These are phyloP conservation scores for Gymnopilus dilepis DNA, from an alignment of 768 basidiomycete genomes.

Conservation along the genomic window DNA sequence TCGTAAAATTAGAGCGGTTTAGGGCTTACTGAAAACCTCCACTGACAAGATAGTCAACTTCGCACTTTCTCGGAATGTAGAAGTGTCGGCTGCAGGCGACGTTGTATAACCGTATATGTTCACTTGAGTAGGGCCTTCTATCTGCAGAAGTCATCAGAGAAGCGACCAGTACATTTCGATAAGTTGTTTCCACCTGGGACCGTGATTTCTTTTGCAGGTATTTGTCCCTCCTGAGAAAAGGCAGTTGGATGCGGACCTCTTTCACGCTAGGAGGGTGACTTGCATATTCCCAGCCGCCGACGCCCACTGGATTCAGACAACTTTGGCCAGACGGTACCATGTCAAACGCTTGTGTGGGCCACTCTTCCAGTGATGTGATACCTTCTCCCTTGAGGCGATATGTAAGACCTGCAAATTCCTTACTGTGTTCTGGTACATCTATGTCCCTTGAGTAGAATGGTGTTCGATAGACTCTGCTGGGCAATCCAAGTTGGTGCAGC, in stretches of 20 bases:
- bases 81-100: conserved; percentile 41
- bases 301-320: conserved; percentile 32
- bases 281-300: conserved; percentile 85
- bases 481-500: conserved; percentile 52
- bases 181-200: conserved; percentile 55
- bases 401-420: conserved; percentile 81
- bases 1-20: background rate
- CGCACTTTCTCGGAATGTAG: conserved; percentile 58
- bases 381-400: conserved; percentile 71
- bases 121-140: conserved; percentile 78
- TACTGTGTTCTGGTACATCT: conserved; percentile 72
- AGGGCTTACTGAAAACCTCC: conserved; percentile 76
- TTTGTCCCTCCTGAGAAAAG: conserved; percentile 30
- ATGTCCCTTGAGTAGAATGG: conserved; percentile 77
- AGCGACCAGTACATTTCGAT: background rate
- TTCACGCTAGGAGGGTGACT: conserved; percentile 65
- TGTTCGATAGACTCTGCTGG: conserved; percentile 69
- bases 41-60: conserved; percentile 82
- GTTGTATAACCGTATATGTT: conserved; percentile 73
- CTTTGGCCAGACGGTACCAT: background rate
- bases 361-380: conserved; percentile 63
- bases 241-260: conserved; percentile 62
- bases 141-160: conserved; percentile 31
- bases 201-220: conserved; percentile 25
- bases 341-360: conserved; percentile 36